Evolutionary conservation across 1,139 yeast genomes (phyloP), one percentile per base, ranked within the genome.

Genomic region (Suhomyces coccinellae): DNA sequence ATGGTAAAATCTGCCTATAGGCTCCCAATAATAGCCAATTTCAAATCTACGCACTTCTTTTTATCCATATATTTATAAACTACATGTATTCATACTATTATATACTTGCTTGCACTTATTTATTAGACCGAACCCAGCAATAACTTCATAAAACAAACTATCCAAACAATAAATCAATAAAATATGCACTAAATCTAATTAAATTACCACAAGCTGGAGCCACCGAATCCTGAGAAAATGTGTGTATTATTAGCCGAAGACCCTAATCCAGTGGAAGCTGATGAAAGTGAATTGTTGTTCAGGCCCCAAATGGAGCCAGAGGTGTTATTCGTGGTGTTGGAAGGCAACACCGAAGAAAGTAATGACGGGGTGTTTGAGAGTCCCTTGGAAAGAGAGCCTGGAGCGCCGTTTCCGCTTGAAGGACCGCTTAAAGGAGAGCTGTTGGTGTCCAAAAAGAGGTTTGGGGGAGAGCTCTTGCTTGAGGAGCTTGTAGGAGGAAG

Each of bases 381-480:
- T 3, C 40, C 40, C n/a, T 38, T 43, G 17, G 46, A 40, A 42
- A 50, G 41, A 4, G 38, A 36, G 1, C 37, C 42, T 15, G 40
- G 36, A 26, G 37, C 42, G 1, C 40, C 36, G 14, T 22, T 40
- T 7, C 32, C 33, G 27, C 37, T 43, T 4, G 41, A 16, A 13
- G 41, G 34, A 4, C 45, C 45, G 37, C 41, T 47, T 36, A 46
- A 46, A 12, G 51, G 35, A 13, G 52, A 43, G 17, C 55, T 44
- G 10, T 52, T 46, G 5, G 56, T 56, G 32, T 55, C 51, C 41
- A 61, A 54, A 40, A 61, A 58, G 48, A 63, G 55, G 40, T 57
- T 63, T 13, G 67, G 65, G 8, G 69, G 67, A n/a, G 67, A 60
- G 45, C 47, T 51, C 32, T 52, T 59, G 32, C 46, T 48, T 30